phyloP scores from a whole-genome alignment of 1,284 basidiomycete genomes.

The Cryptococcus amylolentus region DNA sequence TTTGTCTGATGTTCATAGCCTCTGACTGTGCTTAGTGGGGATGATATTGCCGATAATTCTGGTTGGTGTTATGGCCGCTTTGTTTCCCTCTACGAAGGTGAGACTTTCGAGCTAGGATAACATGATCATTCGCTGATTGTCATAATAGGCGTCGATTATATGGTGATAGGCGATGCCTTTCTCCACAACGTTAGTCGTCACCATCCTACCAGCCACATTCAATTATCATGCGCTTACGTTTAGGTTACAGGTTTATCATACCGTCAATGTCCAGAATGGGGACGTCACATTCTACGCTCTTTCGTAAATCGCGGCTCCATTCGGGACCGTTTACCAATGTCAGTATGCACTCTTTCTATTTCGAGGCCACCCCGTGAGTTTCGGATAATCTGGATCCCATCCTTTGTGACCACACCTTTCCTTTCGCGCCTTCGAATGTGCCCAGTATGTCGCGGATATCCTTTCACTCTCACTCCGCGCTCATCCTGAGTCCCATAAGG shows the following conservation, averaged over 20 bases:
- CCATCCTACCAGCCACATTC: not conserved
- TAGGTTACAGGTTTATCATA: conserved; percentile 3
- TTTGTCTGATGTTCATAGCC: no score
- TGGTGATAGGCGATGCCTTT: conserved; percentile 9
- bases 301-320: not conserved
- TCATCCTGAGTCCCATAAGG: not conserved
- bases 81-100: not conserved
- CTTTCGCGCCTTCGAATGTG: not conserved
- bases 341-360: not conserved
- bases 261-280: conserved; percentile 4
- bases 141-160: not conserved
- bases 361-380: not conserved
- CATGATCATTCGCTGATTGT: not conserved
- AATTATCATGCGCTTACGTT: not conserved
- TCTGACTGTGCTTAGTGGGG: not conserved
- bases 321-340: not conserved
- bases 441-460: not conserved
- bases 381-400: not conserved
- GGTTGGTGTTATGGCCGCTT: conserved; percentile 5
- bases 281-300: conserved; percentile 6
- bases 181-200: conserved; percentile 6
- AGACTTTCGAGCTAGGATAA: not conserved
- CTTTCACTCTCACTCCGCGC: not conserved
- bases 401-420: not conserved
- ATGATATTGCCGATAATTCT: not conserved